Evolutionary conservation across 306 rosid genomes (phyloP), one percentile per base, ranked within the genome.

Genomic region (Rosa rugosa): DNA sequence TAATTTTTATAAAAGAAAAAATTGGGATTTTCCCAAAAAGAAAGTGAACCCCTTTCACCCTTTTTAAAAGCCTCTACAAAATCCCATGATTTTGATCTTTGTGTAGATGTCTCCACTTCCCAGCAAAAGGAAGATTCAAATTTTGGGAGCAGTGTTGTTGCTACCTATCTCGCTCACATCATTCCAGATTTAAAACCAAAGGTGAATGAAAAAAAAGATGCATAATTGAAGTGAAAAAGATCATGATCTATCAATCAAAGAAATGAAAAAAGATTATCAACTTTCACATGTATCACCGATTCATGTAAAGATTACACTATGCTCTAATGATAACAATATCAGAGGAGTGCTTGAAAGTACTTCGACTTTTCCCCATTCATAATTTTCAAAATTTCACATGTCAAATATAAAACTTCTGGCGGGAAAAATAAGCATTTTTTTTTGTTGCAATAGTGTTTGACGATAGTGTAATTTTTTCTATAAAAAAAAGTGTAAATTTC

Each of bases 191-290:
- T 86, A 83, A 80, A 79, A 83, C 51, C 82, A 87, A 82, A 81
- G 86, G 49, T 81, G 79, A 88, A 83, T 81, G 79, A 86, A 83
- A 57, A 49, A 67, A 31, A 77, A 79, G 68, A 72, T 77, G 78
- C 46, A 64, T 80, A 75, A 80, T 79, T 79, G 82, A 78, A 77
- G 85, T 67, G 80, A 86, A 60, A 87, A 80, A 87, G 85, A 86
- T 84, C 87, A 89, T 92, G 88, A 92, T 90, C 86, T 80, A 81
- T 92, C 95, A 88, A 90, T 90, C 93, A 85, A 79, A 31, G 79
- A 83, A 81, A 86, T 84, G 70, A 72, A 83, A 88, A 75, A 87
- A 84, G 88, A 83, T 75, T 40, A 72, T 66, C 42, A 65, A 85
- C 92, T 87, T 90, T 89, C 82, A 73, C 79, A 70, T 68, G 79